Base-by-base conservation (phyloP, 495 filamentous ascomycete genomes). In the Darksidea phi region DNA sequence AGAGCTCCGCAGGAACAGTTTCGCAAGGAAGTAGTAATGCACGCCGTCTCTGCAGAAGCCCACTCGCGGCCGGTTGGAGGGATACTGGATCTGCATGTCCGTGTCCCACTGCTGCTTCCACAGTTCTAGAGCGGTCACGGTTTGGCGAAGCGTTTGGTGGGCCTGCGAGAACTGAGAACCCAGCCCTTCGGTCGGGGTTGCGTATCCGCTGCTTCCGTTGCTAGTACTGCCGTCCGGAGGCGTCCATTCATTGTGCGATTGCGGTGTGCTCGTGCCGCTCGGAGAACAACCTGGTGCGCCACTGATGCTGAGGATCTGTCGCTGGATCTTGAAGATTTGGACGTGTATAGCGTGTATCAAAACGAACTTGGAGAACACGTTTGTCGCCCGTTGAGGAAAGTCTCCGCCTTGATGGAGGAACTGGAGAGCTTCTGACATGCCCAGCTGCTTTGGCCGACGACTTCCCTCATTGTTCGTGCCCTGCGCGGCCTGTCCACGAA, bases 291-390 rank as follows among this genome's bases (percentile, higher is more conserved):
- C 61, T 13, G 55, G 32, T 1, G 28, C 11, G 17, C 36, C 41
- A 24, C 18, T 54, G 20, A 41, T 10, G 3, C 46, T 52, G 57
- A 61, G 48, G 18, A 37, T 28, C 58, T 64, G 52, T 38, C 54
- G 43, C 60, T 68, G 24, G 28, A 67, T 48, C 13, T 57, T 55
- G 46, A 42, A 63, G 1, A 70, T 63, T 47, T 70, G 55, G 12
- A 67, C 51, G 48, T 84, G 78, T 17, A 86, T 69, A 6, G 82
- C 82, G 55, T 89, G 84, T 10, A 89, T 78, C n/a, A 88, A 64
- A 32, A 89, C 81, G 59, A 88, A 88, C 58, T 89, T 89, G 7
- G 82, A 82, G 61, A 82, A 85, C 0, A 83, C 71, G 53, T 88
- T 89, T 1, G 86, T 88, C 10, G 77, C 75, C 11, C 79, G 76